Conservation (phyloP, 2,329 filamentous ascomycete genomes). For the Thermomyces lanuginosus region DNA sequence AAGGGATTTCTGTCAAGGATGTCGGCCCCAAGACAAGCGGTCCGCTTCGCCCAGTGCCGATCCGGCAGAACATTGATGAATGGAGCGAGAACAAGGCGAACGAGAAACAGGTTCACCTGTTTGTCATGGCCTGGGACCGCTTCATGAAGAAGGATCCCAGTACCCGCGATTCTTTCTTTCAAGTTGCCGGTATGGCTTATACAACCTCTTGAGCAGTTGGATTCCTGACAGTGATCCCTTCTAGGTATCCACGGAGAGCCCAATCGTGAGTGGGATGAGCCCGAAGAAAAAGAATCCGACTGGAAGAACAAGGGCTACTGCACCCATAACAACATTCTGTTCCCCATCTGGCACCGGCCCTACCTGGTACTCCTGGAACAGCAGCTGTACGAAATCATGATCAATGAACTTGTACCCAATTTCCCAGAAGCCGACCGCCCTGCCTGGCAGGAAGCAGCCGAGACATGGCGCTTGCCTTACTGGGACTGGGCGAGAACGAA, state of each 20-base stretch:
- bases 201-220: background rate
- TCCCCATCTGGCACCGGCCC: constrained; percentile 69
- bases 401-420: constrained; percentile 16
- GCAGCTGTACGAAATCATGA: constrained; percentile 22
- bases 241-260: constrained; percentile 67
- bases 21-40: no score
- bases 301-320: constrained; percentile 49
- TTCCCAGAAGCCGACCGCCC: constrained; percentile 31
- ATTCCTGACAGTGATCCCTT: background rate
- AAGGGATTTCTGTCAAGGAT: no score
- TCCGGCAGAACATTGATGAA: constrained; percentile 9
- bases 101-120: constrained; percentile 9
- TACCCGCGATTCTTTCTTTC: constrained; percentile 2
- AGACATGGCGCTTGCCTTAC: constrained; percentile 32
- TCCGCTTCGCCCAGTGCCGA: no score
- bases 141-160: constrained; percentile 7
- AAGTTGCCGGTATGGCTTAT: background rate
- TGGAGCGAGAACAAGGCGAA: constrained; percentile 8
- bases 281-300: constrained; percentile 18
- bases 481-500: constrained; percentile 30
- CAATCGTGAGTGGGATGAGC: constrained; percentile 39
- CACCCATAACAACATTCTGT: constrained; percentile 56
- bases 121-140: constrained; percentile 6
- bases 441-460: constrained; percentile 30
- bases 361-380: constrained; percentile 48